Conservation (phyloP, 768 basidiomycete species). For the Xerocomellus amylosporus region DNA sequence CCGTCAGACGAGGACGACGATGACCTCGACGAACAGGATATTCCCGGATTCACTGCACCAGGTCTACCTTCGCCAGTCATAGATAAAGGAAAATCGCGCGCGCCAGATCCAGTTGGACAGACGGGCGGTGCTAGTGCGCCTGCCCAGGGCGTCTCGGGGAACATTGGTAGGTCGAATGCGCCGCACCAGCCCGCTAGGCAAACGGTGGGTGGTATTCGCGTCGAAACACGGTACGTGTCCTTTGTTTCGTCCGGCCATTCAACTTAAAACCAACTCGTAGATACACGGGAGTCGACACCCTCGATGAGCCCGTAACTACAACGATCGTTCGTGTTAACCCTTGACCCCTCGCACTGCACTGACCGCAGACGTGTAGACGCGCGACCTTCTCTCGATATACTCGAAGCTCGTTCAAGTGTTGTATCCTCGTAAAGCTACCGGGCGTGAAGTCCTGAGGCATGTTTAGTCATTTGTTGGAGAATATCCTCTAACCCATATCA, state of each 20-base stretch:
- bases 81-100: constrained; percentile 74
- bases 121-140: constrained; percentile 32
- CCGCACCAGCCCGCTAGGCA: constrained; percentile 49
- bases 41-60: constrained; percentile 77
- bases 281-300: constrained; percentile 80
- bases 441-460: constrained; percentile 80
- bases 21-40: constrained; percentile 77
- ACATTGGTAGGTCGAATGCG: constrained; percentile 57
- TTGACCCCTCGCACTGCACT: constrained; percentile 5
- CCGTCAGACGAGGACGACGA: constrained; percentile 63
- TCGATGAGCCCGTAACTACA: constrained; percentile 86
- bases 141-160: constrained; percentile 57
- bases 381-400: constrained; percentile 89
- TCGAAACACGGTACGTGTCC: constrained; percentile 75
- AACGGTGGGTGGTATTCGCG: constrained; percentile 79
- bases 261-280: constrained; percentile 25
- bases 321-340: constrained; percentile 70
- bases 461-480: constrained; percentile 10
- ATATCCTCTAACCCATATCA: constrained; percentile 29
- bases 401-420: constrained; percentile 91
- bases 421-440: constrained; percentile 73
- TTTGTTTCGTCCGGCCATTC: background rate
- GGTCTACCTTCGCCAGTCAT: constrained; percentile 42
- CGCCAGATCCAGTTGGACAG: constrained; percentile 51
- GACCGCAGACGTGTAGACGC: constrained; percentile 49